Base-by-base conservation (phyloP, 257 asterid genomes). In the Jacaranda mimosifolia region DNA sequence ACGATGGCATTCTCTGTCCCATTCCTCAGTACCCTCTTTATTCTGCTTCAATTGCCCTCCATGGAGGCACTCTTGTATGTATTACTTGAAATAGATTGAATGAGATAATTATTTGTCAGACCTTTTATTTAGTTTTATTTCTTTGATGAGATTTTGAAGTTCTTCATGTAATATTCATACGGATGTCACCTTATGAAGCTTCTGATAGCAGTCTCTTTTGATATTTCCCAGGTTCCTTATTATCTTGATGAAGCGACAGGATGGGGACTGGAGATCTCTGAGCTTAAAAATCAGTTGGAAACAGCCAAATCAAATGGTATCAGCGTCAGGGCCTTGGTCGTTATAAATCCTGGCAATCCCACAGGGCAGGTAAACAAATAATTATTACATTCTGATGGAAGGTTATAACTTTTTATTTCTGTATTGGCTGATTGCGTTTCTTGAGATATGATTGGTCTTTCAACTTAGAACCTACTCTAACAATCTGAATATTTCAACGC, bases 331-430 rank as follows among this genome's bases (percentile, higher is more conserved):
- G 96, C 99, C 52, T 86, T 96, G 89, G 99, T 89, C 63, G 99
- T 96, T 57, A 96, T 96, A 74, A 96, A 96, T 86, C 99, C 99
- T 38, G 99, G 98, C 71, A 96, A 96, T 79, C 99, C 99, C 18
- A 96, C 99, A 0, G 99, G 98, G 74, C 98, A 95, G 97, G 99
- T 93, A 80, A n/a, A 55, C 53, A 12, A 74, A 35, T 3, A 58
- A 35, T 63, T 26, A 17, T 5, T 57, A 15, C 3, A 11, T 49
- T 49, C 36, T 18, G 55, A 46, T 51, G 39, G 13, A 36, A 53
- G 60, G 32, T 32, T 9, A 5, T n/a, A 21, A 63, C 60, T 21
- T n/a, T 53, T 59, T 40, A 38, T 70, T 17, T 18, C 11, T 78
- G 59, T 77, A 10, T 72, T 26, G 9, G 5, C 18, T 35, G 6